A percentile compares a stretch with the other conserved stretches of the same genome.
Conservation (phyloP, 345 rosid genomes). For the Sonneratia caseolaris region DNA sequence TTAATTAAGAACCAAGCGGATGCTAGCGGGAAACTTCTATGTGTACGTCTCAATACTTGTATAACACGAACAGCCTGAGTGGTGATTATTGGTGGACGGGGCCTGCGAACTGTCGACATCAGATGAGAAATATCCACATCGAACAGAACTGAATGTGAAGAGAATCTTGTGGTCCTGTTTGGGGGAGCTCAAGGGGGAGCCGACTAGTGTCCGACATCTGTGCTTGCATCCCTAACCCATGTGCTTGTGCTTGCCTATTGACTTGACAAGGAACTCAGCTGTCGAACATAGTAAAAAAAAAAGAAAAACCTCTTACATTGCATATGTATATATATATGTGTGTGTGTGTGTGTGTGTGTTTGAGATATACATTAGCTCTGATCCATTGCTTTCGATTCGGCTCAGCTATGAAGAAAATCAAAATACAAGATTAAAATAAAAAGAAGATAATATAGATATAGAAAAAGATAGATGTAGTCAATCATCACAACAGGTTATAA, state of each 20-base stretch:
- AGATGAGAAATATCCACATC: background rate
- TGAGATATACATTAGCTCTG: too few species aligned
- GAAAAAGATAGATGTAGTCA: too few species aligned
- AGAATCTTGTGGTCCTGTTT: conserved; percentile 5
- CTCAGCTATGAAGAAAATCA: too few species aligned
- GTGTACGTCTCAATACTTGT: background rate
- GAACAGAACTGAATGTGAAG: background rate
- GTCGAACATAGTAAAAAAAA: background rate
- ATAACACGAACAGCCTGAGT: background rate
- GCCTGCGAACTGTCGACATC: background rate
- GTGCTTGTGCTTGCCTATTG: background rate
- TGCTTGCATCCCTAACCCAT: background rate
- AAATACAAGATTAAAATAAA: too few species aligned
- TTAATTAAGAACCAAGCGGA: too few species aligned
- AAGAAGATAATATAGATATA: too few species aligned
- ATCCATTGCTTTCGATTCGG: too few species aligned
- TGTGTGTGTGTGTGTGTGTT: too few species aligned
- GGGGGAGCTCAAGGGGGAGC: conserved; percentile 1
- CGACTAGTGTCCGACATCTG: background rate
- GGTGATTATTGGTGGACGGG: background rate
- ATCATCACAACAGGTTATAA: too few species aligned
- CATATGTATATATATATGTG: too few species aligned
- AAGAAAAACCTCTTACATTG: background rate
- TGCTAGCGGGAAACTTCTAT: too few species aligned
- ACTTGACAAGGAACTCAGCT: background rate